Evolutionary conservation across 2,329 filamentous ascomycete species (phyloP), one percentile per base, ranked within the genome.

Genomic region (Colletotrichum sp.): DNA sequence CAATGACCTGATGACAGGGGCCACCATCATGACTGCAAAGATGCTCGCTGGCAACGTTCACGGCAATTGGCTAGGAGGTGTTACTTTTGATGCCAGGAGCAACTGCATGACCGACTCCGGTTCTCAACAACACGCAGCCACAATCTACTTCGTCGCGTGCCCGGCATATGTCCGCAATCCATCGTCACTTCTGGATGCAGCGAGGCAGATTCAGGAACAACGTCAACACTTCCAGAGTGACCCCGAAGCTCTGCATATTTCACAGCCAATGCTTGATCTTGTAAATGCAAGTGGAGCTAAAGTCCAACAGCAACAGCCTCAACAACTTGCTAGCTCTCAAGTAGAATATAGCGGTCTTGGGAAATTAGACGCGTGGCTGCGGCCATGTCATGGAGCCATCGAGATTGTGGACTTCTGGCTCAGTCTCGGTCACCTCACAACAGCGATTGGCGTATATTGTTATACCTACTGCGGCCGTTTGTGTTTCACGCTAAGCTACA

Each of bases 301-400:
- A 13, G 10, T 22, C n/a, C 18, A 36, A 22, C 13, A 18, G 7
- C n/a, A 48, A 16, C 9, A 22, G 5, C 8, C 36, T 30, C 16
- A 36, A 22, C 12, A 34, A 9, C 18, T 12, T 10, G 28, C 67
- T n/a, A 39, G 27, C 22, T n/a, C 61, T 43, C 61, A 43, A 28
- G 69, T 71, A 6, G 69, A 71, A 56, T 71, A 71, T 4, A 71
- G 69, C 22, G 69, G 69, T 6, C 25, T 71, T 3, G 69, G 69
- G 8, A 71, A 12, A 32, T 32, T 71, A 18, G 61, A 22, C 12
- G 32, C 13, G 9, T 25, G 18, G 18, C 27, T 71, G 9, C 6
- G 22, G 16, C 32, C 28, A 8, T 8, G 7, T 22, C 61, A 56
- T 30, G 69, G 68, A 15, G 15, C 34, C 9, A 27, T 71, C 7